Evolutionary conservation across 352 stramenopile genomes (phyloP).

Genomic region (Phytopythium ostracodes): DNA sequence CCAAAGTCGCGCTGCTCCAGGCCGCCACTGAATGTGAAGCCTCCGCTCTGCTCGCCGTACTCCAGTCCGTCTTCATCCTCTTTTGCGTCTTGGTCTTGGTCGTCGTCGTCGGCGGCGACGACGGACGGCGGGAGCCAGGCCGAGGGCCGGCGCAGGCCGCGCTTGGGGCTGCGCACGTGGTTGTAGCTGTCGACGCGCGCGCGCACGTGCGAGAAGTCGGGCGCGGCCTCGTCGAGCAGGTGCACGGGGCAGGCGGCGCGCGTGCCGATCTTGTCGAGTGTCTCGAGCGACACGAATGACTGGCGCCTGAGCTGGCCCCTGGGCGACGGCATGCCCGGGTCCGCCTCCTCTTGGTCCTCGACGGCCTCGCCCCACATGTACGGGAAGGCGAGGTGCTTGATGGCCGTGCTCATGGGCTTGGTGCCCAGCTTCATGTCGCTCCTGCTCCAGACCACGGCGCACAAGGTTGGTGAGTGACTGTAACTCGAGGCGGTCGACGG

Average conservation of each 20-base stretch:
- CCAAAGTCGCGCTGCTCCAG: not conserved
- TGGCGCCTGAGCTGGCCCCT: constrained; percentile 42
- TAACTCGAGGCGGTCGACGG: not conserved
- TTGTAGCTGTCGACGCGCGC: constrained; percentile 63
- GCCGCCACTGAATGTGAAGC: not conserved
- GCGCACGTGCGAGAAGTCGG: constrained; percentile 50
- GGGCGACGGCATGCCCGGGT: constrained; percentile 49
- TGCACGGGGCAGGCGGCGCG: constrained; percentile 66
- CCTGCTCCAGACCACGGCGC: constrained; percentile 19
- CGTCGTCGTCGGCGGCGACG: constrained; percentile 2
- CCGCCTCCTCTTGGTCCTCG: constrained; percentile 26
- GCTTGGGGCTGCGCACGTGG: constrained; percentile 39
- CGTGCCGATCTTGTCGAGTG: constrained; percentile 72
- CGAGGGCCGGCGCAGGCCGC: constrained; percentile 43
- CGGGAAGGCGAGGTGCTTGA: constrained; percentile 53
- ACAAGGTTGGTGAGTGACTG: not conserved
- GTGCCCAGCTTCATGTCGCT: constrained; percentile 73
- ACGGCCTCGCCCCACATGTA: constrained; percentile 19
- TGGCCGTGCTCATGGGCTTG: constrained; percentile 32
- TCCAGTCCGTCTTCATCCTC: not conserved
- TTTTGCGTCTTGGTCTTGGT: not conserved
- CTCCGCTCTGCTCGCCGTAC: not conserved
- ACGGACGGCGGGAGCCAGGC: constrained; percentile 40
- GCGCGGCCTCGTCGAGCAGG: constrained; percentile 47
- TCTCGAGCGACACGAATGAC: constrained; percentile 62